Percentiles rank a stretch among this genome's conserved stretches.
These are phyloP conservation scores for Penicillium freii DNA, from an alignment of 2,329 filamentous ascomycete species.

Conservation along the genomic window DNA sequence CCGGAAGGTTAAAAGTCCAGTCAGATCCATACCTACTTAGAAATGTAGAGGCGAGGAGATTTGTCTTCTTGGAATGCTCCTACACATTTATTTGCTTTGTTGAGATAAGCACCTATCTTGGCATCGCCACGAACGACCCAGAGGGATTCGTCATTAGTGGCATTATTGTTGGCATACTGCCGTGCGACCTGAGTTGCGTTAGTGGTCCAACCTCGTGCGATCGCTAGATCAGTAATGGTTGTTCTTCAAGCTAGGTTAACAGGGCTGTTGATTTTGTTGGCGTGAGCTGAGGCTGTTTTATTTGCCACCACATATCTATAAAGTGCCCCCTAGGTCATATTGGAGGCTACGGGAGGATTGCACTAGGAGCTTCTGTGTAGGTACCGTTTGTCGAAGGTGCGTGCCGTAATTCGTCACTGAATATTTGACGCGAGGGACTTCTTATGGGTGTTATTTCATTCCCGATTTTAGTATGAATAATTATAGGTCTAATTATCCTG, in stretches of 20 bases:
- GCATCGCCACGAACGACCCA: constrained; percentile 12
- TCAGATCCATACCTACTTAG: constrained; percentile 36
- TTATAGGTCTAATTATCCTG: neutral
- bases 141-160: neutral
- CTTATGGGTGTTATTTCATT: neutral
- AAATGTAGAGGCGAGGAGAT: constrained; percentile 28
- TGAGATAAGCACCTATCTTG: constrained; percentile 31
- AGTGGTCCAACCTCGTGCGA: neutral
- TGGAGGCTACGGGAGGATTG: neutral
- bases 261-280: neutral
- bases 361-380: neutral
- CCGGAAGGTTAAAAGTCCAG: constrained; percentile 28
- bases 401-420: neutral
- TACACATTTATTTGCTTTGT: constrained; percentile 36
- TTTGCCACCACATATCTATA: neutral
- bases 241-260: neutral
- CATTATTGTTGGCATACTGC: neutral
- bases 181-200: neutral
- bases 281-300: neutral
- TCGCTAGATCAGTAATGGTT: neutral
- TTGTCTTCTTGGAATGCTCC: constrained; percentile 38
- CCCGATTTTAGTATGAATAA: neutral
- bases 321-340: constrained; percentile 1
- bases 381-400: neutral
- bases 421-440: neutral